A percentile compares a stretch with the other conserved stretches of the same genome.
Evolutionary conservation across 208 protist species (phyloP).

Genomic region (Crithidia acanthocephali): DNA sequence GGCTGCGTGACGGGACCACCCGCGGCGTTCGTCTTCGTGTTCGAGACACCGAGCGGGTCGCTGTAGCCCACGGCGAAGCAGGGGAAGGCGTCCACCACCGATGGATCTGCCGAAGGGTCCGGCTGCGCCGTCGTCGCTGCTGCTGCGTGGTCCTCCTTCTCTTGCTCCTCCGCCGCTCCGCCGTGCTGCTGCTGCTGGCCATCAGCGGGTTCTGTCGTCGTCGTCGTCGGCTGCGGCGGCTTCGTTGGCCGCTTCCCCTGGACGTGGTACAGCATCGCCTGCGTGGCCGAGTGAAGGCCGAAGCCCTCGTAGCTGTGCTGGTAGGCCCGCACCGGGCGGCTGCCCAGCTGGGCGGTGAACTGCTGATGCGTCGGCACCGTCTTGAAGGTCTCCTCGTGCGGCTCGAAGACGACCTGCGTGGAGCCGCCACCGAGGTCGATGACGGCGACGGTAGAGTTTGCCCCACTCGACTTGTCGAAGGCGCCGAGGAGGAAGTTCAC

Average conservation of each 20-base stretch:
- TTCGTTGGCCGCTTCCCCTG: slow-evolving; percentile 20
- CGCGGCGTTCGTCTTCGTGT: slow-evolving; percentile 24
- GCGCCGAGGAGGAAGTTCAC: slow-evolving; percentile 80
- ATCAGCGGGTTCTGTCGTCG: not conserved
- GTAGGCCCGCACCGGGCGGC: slow-evolving; percentile 51
- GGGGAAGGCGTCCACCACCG: slow-evolving; percentile 28
- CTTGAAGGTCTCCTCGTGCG: slow-evolving; percentile 18
- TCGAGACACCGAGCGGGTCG: slow-evolving; percentile 26
- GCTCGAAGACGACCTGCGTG: slow-evolving; percentile 82
- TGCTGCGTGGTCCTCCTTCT: not conserved
- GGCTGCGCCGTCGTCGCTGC: too few species aligned
- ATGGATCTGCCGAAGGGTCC: not conserved
- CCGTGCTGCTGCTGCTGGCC: slow-evolving; percentile 7
- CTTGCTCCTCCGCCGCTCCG: not conserved
- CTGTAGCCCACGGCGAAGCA: slow-evolving; percentile 36
- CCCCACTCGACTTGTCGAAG: not conserved
- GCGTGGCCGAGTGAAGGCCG: slow-evolving; percentile 67
- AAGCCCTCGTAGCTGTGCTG: slow-evolving; percentile 87
- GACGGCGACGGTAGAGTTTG: slow-evolving; percentile 43
- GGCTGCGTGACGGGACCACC: slow-evolving; percentile 8
- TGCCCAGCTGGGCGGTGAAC: slow-evolving; percentile 33
- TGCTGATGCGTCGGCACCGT: slow-evolving; percentile 12
- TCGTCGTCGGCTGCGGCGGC: not conserved
- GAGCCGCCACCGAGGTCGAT: slow-evolving; percentile 86
- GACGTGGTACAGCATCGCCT: slow-evolving; percentile 40